Base-by-base conservation (phyloP, 305 asterid genomes). In the Ajuga reptans region DNA sequence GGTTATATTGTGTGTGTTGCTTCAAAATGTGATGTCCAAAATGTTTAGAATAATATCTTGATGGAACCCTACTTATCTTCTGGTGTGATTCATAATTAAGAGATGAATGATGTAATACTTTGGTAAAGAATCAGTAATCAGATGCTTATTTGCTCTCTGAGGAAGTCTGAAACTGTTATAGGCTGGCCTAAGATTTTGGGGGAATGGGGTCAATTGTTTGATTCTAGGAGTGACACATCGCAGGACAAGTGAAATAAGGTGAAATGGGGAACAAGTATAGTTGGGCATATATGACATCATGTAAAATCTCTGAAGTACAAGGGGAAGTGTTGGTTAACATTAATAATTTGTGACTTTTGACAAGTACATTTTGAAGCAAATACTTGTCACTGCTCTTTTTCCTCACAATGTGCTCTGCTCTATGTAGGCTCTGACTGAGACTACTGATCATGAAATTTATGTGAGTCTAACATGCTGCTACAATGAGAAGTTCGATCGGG, bases 371-470 rank as follows among this genome's bases (percentile, higher is more conserved):
- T 65, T 50, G 36, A 49, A 57, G 21, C 68, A 68, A 50, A 33
- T 64, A 33, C 31, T 61, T 21, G 33, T 10, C 39, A 4, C 75
- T 68, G 68, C 64, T 68, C 72, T 66, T 29, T 67, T 62, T 50
- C 43, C 65, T 64, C 65, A 55, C 57, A 56, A 59, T 66, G 54
- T 31, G 65, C 64, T 69, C 57, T 31, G 65, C 60, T 39, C 58
- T 37, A 7, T 73, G 70, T 77, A 93, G 98, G 97, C 98, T 63
- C 83, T 93, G 62, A 77, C 70, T 24, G 95, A 90, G 76, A 79
- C 95, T 59, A 77, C 89, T 24, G 98, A 93, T 84, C 95, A 70
- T 69, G 97, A 93, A 80, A 89, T 93, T 71, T 93, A 87, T 61
- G 80, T 73, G 79, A 86, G 86, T 68, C 83, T 93, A 77, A 86